phyloP scores from a whole-genome alignment of 2,329 filamentous ascomycete species.

The Cladosporium austrohemisphaericum region DNA sequence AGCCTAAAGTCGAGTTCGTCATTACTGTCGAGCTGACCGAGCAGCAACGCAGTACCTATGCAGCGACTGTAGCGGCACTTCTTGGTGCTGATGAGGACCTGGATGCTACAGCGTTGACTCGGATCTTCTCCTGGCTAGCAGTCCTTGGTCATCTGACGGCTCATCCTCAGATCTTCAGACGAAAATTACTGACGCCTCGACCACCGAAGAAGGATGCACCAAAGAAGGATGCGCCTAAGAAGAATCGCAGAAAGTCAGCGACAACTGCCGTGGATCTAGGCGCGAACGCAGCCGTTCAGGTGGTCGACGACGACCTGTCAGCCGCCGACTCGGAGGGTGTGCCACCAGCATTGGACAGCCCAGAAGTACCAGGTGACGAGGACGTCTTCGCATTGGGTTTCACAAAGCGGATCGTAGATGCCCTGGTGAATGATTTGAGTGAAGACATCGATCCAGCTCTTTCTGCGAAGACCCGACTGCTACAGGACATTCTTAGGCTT shows the following conservation, averaged over 20 bases:
- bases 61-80: slow-evolving; percentile 46
- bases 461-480: slow-evolving; percentile 66
- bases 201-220: slow-evolving; percentile 13
- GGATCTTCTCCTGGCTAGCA: slow-evolving; percentile 56
- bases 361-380: slow-evolving; percentile 28
- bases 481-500: slow-evolving; percentile 67
- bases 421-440: slow-evolving; percentile 32
- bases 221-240: not conserved
- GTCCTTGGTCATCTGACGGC: slow-evolving; percentile 50
- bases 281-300: slow-evolving; percentile 9
- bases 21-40: slow-evolving; percentile 67
- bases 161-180: slow-evolving; percentile 53
- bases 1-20: slow-evolving; percentile 76
- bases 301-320: slow-evolving; percentile 8
- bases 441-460: slow-evolving; percentile 46
- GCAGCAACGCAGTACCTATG: slow-evolving; percentile 63
- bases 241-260: not conserved
- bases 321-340: slow-evolving; percentile 15
- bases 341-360: slow-evolving; percentile 13
- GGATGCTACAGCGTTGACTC: slow-evolving; percentile 38
- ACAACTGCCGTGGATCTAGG: not conserved
- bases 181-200: slow-evolving; percentile 45
- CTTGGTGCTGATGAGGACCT: slow-evolving; percentile 30
- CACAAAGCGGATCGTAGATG: slow-evolving; percentile 34
- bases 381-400: slow-evolving; percentile 34